Base-by-base conservation (phyloP, 306 rosid genomes). In the Alnus rubra region DNA sequence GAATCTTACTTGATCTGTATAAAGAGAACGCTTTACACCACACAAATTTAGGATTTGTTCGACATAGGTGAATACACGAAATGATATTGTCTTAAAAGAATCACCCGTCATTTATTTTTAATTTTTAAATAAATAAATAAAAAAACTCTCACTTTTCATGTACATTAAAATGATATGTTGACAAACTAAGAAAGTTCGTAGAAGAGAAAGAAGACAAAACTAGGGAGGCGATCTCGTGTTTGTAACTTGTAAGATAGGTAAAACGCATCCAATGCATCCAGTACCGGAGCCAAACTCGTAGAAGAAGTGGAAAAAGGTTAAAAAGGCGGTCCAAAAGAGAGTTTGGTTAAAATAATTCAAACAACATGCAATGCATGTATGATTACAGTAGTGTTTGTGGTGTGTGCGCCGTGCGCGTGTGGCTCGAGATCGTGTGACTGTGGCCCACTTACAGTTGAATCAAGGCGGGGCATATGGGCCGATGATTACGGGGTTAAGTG, bases 401-500 rank as follows among this genome's bases (percentile, higher is more conserved):
- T 2, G 42, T 13, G 33, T 4, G 60, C 18, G 35, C 5, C 39
- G 35, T 5, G 83, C 50, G 89, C 83, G 84, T 74, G 97, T 87
- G 92, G 94, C 91, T 92, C 88, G 89, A 88, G 90, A 85, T 78
- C 59, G 30, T 59, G 45, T 7, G 62, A 4, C 54, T 31, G 72
- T 55, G 77, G 74, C 83, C 88, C 88, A 73, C 85, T 67, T 4
- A 72, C 77, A 68, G 86, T 79, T 80, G 71, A 82, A 82, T 75
- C 19, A 63, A 76, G 81, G 56, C 58, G 82, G 74, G 76, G 47
- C 52, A 31, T 70, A 45, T 76, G 87, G 87, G 49, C 83, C 98
- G 97, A 54, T 82, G 80, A 88, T 93, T 77, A 80, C 93, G 98
- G 93, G 19, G 54, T 23, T 49, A 56, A 30, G 64, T 18, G 78